Percentiles rank a stretch among this genome's conserved stretches.
phyloP scores from a whole-genome alignment of 257 asterid species.

The Solanum pennellii region DNA sequence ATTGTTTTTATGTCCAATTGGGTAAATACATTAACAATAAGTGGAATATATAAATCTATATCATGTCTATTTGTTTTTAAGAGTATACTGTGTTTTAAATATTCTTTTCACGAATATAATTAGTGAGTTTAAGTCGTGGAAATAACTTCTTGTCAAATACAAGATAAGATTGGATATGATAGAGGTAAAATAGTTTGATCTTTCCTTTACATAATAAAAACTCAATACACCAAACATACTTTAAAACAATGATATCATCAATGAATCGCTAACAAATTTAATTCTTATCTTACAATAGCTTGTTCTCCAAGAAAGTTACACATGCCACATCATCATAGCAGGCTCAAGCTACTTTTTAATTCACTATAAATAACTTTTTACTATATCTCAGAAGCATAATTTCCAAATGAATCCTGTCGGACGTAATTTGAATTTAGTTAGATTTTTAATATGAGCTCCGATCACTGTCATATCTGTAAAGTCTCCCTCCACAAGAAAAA shows the following conservation, averaged over 20 bases:
- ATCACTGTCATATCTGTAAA: background rate
- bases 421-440: too few relatives aligned
- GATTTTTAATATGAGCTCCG: too few relatives aligned
- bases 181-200: background rate
- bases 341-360: background rate
- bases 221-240: background rate
- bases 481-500: background rate
- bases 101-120: background rate
- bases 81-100: background rate
- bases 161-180: background rate
- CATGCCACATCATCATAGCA: background rate
- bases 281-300: background rate
- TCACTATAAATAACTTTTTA: background rate
- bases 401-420: fast-evolving
- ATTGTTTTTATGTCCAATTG: background rate
- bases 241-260: background rate
- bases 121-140: background rate
- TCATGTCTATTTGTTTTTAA: too few relatives aligned
- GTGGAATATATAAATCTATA: too few relatives aligned
- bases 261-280: background rate
- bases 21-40: background rate
- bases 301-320: background rate
- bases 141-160: background rate
- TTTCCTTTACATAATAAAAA: background rate
- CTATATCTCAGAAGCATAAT: background rate